Evolutionary conservation across 2,329 filamentous ascomycete genomes (phyloP).

Genomic region (Scopulariopsis brevicaulis): DNA sequence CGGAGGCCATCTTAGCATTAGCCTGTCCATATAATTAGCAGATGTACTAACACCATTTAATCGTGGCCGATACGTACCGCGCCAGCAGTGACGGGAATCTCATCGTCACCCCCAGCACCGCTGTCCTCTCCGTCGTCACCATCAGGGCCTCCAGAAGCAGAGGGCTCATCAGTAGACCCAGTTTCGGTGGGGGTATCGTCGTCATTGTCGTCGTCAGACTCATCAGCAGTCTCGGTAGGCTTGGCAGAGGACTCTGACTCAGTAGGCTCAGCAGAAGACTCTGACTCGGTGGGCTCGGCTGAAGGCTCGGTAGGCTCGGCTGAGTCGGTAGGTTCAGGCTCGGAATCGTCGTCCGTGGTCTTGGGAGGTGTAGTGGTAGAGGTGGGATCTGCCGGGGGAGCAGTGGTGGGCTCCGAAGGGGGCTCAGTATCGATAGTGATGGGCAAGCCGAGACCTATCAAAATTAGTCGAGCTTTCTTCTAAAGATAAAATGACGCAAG

Average conservation of each 20-base stretch:
- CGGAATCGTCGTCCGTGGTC: not conserved
- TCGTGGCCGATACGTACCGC: not conserved
- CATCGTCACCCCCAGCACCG: not conserved
- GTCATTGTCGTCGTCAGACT: not conserved
- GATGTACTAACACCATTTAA: not conserved
- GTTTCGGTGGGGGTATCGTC: not conserved
- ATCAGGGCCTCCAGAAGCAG: not conserved
- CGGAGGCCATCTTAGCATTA: not conserved
- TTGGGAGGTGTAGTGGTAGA: not conserved
- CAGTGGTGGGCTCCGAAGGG: not conserved
- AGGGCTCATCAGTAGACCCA: not conserved
- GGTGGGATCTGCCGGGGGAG: not conserved
- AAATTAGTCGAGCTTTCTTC: not conserved
- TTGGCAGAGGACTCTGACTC: no score
- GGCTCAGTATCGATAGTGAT: constrained; percentile 3
- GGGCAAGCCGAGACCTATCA: constrained; percentile 1
- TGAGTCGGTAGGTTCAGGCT: not conserved
- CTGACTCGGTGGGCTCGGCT: no score
- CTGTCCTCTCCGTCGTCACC: not conserved
- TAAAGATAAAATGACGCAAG: not conserved
- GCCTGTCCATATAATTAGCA: not conserved
- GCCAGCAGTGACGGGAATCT: not conserved
- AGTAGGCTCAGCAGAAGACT: no score
- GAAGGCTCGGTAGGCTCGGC: not conserved
- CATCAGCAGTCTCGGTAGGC: not conserved